These are phyloP conservation scores for Ensete ventricosum DNA, from an alignment of 176 grass and related monocot genomes.

Conservation along the genomic window DNA sequence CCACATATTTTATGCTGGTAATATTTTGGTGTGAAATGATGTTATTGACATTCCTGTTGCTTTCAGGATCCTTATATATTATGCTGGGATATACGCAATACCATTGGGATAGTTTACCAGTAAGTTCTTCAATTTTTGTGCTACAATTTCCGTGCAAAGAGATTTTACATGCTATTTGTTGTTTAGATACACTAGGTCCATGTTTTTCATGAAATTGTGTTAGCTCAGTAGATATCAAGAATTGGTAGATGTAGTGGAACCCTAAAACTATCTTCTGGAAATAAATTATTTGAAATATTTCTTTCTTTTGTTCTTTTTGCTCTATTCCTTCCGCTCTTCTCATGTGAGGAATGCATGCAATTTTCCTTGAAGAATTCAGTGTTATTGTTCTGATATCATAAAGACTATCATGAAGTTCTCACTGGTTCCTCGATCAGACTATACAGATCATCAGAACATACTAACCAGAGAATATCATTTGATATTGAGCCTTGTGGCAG, in stretches of 20 bases:
- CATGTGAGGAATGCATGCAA: background rate
- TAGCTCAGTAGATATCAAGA: too few species aligned
- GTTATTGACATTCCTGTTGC: background rate
- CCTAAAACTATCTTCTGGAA: too few species aligned
- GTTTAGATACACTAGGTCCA: too few species aligned
- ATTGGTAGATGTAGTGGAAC: too few species aligned
- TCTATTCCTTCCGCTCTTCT: background rate
- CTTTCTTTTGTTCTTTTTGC: background rate
- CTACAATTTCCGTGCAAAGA: background rate
- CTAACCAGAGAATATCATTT: slow-evolving; percentile 93
- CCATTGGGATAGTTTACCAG: slow-evolving; percentile 80
- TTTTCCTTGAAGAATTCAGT: background rate
- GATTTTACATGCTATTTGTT: background rate
- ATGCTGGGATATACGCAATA: slow-evolving; percentile 98
- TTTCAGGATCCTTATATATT: slow-evolving; percentile 90
- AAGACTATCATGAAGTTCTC: background rate
- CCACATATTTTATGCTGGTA: background rate
- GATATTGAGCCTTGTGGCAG: slow-evolving; percentile 90
- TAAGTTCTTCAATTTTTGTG: slow-evolving; percentile 31
- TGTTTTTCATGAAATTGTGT: too few species aligned
- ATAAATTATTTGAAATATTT: too few species aligned
- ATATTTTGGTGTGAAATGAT: background rate
- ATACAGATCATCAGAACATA: slow-evolving; percentile 79
- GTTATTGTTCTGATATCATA: background rate
- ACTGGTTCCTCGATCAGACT: slow-evolving; percentile 37